Evolutionary conservation across 208 protist species (phyloP).

Genomic region (Plasmodiophora brassicae): DNA sequence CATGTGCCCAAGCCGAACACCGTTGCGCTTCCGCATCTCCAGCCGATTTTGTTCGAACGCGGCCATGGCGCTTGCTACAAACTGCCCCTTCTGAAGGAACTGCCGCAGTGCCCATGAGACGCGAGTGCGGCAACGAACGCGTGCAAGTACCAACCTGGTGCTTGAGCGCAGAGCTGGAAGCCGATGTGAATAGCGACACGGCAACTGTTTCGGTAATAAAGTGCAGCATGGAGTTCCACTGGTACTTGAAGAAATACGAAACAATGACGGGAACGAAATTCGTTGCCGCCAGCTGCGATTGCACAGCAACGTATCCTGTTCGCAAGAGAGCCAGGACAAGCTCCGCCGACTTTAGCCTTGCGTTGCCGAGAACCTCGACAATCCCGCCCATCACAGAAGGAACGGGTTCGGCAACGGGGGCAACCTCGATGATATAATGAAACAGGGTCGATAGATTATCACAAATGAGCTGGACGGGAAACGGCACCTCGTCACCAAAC

Average conservation of each 20-base stretch:
- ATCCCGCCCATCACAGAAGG: neutral
- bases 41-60: neutral
- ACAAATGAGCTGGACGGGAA: neutral
- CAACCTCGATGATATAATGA: neutral
- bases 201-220: slow-evolving; percentile 2
- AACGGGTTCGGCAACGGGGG: neutral
- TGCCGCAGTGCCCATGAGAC: neutral
- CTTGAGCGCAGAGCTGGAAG: neutral
- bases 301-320: neutral
- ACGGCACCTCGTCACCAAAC: neutral
- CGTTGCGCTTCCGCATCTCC: neutral
- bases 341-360: neutral
- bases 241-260: neutral
- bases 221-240: slow-evolving; percentile 26
- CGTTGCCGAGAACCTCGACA: neutral
- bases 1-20: neutral
- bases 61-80: neutral
- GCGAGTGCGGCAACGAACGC: neutral
- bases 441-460: neutral
- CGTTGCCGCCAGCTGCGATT: neutral
- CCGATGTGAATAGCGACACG: neutral
- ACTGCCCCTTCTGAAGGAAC: slow-evolving; percentile 9
- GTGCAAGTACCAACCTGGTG: neutral
- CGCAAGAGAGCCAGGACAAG: neutral
- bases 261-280: neutral